phyloP scores from a whole-genome alignment of 1,284 basidiomycete genomes.

The Microbotryum silenes-acaulis region DNA sequence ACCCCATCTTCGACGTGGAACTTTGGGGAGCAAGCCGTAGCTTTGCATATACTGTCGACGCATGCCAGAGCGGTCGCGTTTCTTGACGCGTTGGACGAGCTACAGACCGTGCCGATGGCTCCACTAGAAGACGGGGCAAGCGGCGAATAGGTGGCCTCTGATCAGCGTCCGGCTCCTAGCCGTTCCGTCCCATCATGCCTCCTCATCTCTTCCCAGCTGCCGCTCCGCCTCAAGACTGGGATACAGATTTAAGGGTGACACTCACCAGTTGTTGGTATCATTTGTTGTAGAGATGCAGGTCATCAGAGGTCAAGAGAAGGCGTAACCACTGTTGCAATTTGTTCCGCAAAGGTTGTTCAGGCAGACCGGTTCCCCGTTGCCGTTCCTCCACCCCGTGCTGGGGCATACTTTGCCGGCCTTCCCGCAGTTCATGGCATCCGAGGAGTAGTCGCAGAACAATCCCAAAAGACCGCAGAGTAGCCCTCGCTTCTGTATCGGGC shows the following conservation, averaged over 20 bases:
- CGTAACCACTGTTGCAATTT: slow-evolving; percentile 4
- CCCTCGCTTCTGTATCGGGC: too few relatives aligned
- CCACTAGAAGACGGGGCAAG: slow-evolving; percentile 12
- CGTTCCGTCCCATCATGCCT: too few relatives aligned
- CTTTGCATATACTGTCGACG: too few relatives aligned
- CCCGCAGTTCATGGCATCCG: slow-evolving; percentile 16
- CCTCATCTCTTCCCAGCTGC: neutral
- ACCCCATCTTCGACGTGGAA: too few relatives aligned
- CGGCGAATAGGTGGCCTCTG: too few relatives aligned
- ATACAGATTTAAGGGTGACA: too few relatives aligned
- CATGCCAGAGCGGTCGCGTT: too few relatives aligned
- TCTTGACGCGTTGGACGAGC: slow-evolving; percentile 9
- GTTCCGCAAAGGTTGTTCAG: slow-evolving; percentile 1
- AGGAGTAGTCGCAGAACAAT: too few relatives aligned
- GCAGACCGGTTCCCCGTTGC: slow-evolving; percentile 2
- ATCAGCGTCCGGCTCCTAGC: too few relatives aligned
- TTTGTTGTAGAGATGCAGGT: slow-evolving; percentile 2
- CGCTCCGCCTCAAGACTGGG: neutral
- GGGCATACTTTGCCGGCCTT: slow-evolving; percentile 12
- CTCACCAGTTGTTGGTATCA: slow-evolving; percentile 7
- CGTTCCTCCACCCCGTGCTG: neutral
- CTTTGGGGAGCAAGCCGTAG: too few relatives aligned
- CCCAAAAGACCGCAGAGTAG: too few relatives aligned
- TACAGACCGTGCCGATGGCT: slow-evolving; percentile 15
- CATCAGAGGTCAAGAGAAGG: neutral